A percentile compares a stretch with the other conserved stretches of the same genome.
Conservation (phyloP, 305 asterid species). For the Fraxinus velutina region DNA sequence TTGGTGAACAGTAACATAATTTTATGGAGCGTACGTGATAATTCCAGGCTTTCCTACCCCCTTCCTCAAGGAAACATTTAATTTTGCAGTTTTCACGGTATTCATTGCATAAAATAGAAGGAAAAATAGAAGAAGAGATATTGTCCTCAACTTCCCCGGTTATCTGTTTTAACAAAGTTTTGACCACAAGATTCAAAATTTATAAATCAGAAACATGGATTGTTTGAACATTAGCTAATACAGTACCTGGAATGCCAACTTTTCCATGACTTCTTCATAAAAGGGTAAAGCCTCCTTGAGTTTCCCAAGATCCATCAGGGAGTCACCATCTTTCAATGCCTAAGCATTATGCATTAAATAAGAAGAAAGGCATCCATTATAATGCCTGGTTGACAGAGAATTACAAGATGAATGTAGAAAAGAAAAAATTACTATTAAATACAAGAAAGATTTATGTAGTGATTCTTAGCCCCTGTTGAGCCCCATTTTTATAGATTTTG, state of each 20-base stretch:
- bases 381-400: slow-evolving; percentile 22
- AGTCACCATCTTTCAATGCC: slow-evolving; percentile 77
- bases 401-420: slow-evolving; percentile 3
- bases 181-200: background rate
- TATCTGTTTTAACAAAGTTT: background rate
- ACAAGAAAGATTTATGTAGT: background rate
- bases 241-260: slow-evolving; percentile 64
- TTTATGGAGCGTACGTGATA: background rate
- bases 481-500: background rate
- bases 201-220: background rate
- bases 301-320: slow-evolving; percentile 74
- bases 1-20: background rate
- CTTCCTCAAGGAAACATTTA: background rate
- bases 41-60: background rate
- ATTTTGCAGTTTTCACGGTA: background rate
- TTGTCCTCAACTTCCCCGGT: background rate
- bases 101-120: background rate
- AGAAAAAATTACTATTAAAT: slow-evolving; percentile 3
- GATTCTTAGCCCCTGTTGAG: background rate
- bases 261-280: slow-evolving; percentile 70
- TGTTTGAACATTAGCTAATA: background rate
- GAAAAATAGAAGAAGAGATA: background rate
- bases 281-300: slow-evolving; percentile 74
- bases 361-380: slow-evolving; percentile 48
- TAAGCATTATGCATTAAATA: slow-evolving; percentile 63